phyloP scores from a whole-genome alignment of 2,329 filamentous ascomycete species.

The Aplosporella prunicola region DNA sequence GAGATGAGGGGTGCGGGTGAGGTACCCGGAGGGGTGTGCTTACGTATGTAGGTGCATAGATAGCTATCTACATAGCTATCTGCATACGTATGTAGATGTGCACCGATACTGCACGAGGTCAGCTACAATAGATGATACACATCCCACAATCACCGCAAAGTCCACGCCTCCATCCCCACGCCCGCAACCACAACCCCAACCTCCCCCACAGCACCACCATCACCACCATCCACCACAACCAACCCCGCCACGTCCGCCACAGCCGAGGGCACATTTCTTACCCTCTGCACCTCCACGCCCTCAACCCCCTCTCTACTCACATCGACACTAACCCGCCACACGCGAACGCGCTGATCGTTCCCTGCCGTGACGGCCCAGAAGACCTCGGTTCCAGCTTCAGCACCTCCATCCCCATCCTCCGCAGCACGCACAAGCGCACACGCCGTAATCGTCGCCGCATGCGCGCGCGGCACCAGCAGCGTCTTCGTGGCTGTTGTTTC shows the following conservation, averaged over 20 bases:
- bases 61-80: no score
- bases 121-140: no score
- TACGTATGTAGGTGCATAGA: no score
- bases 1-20: no score
- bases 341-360: conserved; percentile 40
- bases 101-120: no score
- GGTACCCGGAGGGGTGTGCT: no score
- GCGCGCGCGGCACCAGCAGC: conserved; percentile 47
- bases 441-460: conserved; percentile 61
- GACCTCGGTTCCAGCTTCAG: background rate
- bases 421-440: conserved; percentile 32
- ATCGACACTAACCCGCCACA: conserved; percentile 33
- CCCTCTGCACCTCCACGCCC: background rate
- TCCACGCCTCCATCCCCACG: conserved; percentile 11
- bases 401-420: conserved; percentile 3
- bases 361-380: conserved; percentile 28
- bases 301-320: background rate
- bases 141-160: no score
- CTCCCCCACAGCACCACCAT: background rate
- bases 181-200: conserved; percentile 5
- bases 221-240: background rate
- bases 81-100: no score
- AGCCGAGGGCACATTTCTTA: conserved; percentile 2
- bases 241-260: conserved; percentile 10
- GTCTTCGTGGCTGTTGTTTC: conserved; percentile 17